Conservation (phyloP, 75 land plant species). For the Larix kaempferi region DNA sequence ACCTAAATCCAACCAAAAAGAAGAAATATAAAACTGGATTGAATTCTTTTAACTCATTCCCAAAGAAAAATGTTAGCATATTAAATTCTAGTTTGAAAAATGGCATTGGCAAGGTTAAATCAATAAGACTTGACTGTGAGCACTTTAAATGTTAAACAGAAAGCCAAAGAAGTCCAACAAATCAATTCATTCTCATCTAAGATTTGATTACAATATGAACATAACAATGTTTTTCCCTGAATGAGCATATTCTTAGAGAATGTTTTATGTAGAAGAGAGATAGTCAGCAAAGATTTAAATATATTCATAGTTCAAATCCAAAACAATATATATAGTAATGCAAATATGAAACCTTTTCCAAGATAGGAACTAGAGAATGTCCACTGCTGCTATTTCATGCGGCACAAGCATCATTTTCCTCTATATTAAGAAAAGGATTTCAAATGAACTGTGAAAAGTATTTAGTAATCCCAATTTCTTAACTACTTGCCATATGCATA, state of each 20-base stretch:
- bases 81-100: background rate
- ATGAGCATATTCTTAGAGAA: no score
- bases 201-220: background rate
- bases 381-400: background rate
- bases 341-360: no score
- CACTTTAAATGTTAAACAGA: background rate
- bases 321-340: no score
- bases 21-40: background rate
- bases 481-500: background rate
- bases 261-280: no score
- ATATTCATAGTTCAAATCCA: background rate
- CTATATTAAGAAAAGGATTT: background rate
- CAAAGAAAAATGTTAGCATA: background rate
- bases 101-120: background rate
- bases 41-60: background rate
- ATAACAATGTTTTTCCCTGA: background rate
- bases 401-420: background rate
- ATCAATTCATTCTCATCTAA: background rate
- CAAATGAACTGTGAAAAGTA: background rate
- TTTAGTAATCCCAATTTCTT: background rate
- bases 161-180: no score
- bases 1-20: constrained; percentile 42
- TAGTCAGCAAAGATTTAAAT: background rate
- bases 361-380: background rate
- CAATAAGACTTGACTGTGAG: background rate